phyloP scores from a whole-genome alignment of 352 stramenopile species.

The Phytophthora sansomeana region DNA sequence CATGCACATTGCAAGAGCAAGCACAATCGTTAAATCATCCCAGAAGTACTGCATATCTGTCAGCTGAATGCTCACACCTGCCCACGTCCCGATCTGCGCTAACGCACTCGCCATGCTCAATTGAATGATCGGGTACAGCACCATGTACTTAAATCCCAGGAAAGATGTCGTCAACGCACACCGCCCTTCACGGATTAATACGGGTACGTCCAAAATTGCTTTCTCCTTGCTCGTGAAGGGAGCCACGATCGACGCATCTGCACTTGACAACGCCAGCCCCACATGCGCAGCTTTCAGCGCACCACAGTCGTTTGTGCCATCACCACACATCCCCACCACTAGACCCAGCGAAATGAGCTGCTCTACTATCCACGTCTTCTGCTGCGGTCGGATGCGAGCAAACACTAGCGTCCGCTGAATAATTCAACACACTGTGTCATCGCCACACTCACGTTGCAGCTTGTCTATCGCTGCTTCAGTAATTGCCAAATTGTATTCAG shows the following conservation, averaged over 20 bases:
- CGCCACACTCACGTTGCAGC: slow-evolving; percentile 31
- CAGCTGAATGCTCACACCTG: slow-evolving; percentile 45
- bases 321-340: slow-evolving; percentile 60
- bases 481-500: slow-evolving; percentile 50
- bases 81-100: slow-evolving; percentile 34
- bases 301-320: slow-evolving; percentile 87
- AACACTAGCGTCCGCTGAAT: slow-evolving; percentile 56
- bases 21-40: slow-evolving; percentile 62
- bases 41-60: slow-evolving; percentile 72
- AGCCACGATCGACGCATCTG: slow-evolving; percentile 86
- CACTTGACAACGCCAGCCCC: slow-evolving; percentile 81
- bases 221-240: slow-evolving; percentile 91
- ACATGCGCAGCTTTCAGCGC: slow-evolving; percentile 87
- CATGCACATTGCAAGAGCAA: slow-evolving; percentile 64
- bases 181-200: slow-evolving; percentile 83
- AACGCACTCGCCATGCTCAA: slow-evolving; percentile 53
- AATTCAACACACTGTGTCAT: slow-evolving; percentile 46
- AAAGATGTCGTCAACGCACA: slow-evolving; percentile 77
- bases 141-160: slow-evolving; percentile 49
- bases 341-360: slow-evolving; percentile 50
- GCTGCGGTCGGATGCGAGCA: slow-evolving; percentile 53
- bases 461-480: slow-evolving; percentile 56
- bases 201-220: slow-evolving; percentile 70
- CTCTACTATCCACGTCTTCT: slow-evolving; percentile 66
- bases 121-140: slow-evolving; percentile 72